Evolutionary conservation across 768 basidiomycete species (phyloP), one percentile per base, ranked within the genome.

Genomic region (Naematelia aurantialba): DNA sequence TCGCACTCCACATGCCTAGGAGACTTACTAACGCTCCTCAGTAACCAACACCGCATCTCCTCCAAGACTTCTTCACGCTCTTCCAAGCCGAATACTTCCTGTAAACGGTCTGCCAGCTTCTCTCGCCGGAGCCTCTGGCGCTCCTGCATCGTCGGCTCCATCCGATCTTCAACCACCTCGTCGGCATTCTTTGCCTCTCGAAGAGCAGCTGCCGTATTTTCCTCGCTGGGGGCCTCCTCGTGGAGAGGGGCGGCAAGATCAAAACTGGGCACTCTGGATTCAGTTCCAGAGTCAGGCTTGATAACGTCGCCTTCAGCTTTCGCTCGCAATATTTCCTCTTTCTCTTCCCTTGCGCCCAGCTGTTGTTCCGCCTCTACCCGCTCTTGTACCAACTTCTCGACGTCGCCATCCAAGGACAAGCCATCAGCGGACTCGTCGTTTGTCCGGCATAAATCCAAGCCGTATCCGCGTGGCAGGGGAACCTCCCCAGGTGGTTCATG

Each of bases 31-130:
- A 93, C 85, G 51, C 89, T 91, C 52, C 91, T 85, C 58, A 97
- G 79, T 10, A 97, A 80, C 90, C 91, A 97, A 74, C 91, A 96
- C 1, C 90, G 87, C 84, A 94, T 87, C 81, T 96, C 92, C 86
- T 73, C 69, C 31, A 88, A 79, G 11, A 99, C 93, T 75, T 94
- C 90, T 55, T 86, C 83, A 42, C 91, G 88, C 45, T 83, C 86
- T 17, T 84, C 81, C 39, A 97, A 72, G 34, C 89, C 87, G 68
- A 92, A 99, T 1, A 98, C 85, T 48, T 93, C 89, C 73, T 83
- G 84, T 56, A 99, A 78, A 79, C 93, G 96, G 79, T 89, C 86
- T 1, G 90, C 92, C 42, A 99, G 79, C 46, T 85, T 84, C 53
- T 73, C 68, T 48, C 57, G 64, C 49, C 72, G 61, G 45, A 67